Base-by-base conservation (phyloP, 306 rosid species). In the Cucurbita ficifolia region DNA sequence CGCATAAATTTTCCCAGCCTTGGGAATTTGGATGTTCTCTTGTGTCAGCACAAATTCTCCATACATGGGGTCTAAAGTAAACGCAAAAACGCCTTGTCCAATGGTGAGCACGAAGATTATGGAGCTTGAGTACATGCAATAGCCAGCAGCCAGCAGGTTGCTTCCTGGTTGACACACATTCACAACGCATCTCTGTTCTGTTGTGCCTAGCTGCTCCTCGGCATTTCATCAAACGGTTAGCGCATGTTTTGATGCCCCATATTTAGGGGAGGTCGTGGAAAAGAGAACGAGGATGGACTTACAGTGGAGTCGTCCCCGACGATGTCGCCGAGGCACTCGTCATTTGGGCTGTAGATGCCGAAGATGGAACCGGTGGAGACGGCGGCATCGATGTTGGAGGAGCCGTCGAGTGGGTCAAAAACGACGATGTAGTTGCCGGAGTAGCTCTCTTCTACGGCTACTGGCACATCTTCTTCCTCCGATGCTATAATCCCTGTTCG, bases 51-150 rank as follows among this genome's bases (percentile, higher is more conserved):
- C 92, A 4, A 95, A 91, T 68, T 95, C 99, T 0, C 99, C 97
- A 49, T 91, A 95, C 89, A 89, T 83, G 0, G 99, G 99, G 63
- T 95, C 99, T 81, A 95, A 71, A 13, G 92, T 79, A 60, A 95
- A 95, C 10, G 82, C 86, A 76, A 85, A 95, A 0, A 95, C 99
- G 24, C 99, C 99, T 4, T 83, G 79, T 53, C 99, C 99, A 16
- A 95, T 67, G 29, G 99, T 91, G 38, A 95, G 84, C 54, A 91
- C 97, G 62, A 95, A 95, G 81, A 95, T 91, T 12, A 95, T 36
- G 12, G 99, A 95, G 83, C 99, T 95, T 0, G 99, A 95, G 69
- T 95, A 91, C 97, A 95, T 91, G 91, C 99, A 95, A 84, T 95
- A 95, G 42, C 99, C 99, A 6, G 99, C 91, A n/a, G 99, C 96